phyloP scores from a whole-genome alignment of 164 flowering plant species.

The Vitis labrusca region DNA sequence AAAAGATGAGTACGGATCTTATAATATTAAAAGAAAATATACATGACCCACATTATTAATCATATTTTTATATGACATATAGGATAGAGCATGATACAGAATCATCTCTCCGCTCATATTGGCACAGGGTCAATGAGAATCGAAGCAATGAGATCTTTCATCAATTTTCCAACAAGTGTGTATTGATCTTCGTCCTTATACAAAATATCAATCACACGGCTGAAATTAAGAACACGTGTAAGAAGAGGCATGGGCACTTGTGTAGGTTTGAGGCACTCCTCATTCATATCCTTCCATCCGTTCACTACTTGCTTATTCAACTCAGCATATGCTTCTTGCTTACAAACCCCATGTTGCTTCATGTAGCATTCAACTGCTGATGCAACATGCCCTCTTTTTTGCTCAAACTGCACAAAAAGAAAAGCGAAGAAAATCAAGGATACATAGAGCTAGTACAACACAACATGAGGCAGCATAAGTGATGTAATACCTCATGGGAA shows the following conservation, averaged over 20 bases:
- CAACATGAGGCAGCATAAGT: no score
- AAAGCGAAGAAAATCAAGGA: not conserved
- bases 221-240: not conserved
- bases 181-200: not conserved
- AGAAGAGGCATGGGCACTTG: not conserved
- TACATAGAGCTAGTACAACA: no score
- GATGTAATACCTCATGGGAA: slow-evolving; percentile 3
- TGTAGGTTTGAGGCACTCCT: slow-evolving; percentile 11
- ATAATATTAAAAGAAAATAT: no score
- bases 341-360: slow-evolving; percentile 16
- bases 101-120: no score
- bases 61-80: no score
- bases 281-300: slow-evolving; percentile 23
- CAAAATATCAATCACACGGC: not conserved
- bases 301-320: slow-evolving; percentile 2
- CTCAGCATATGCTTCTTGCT: slow-evolving; percentile 9
- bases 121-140: no score
- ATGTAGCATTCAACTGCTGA: slow-evolving; percentile 22
- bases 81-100: no score
- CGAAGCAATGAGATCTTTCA: no score
- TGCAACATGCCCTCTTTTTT: slow-evolving; percentile 18
- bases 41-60: no score
- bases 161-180: no score
- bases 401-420: slow-evolving; percentile 14
- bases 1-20: no score